Evolutionary conservation across 345 rosid genomes (phyloP), one percentile per base, ranked within the genome.

Genomic region (Populus euphratica): DNA sequence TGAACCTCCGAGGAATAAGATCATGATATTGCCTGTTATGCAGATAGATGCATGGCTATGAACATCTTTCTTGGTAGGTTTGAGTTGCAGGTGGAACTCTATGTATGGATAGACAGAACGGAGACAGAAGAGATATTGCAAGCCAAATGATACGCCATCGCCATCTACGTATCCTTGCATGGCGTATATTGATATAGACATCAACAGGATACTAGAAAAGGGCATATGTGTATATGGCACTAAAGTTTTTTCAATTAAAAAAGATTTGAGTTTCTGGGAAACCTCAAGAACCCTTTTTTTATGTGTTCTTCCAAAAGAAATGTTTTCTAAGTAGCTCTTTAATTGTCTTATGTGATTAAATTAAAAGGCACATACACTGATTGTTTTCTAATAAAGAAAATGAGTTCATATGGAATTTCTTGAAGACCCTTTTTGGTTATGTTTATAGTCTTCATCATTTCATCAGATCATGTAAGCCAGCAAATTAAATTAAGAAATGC

Each of bases 11-110:
- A n/a, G 27, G 63, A 59, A n/a, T 5, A 59, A 59, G 63, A 59
- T 59, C 63, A 59, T 52, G 23, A 20, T n/a, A 25, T 1, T 3
- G 63, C 27, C 4, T 59, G 3, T n/a, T 59, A n/a, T 23, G 63
- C 27, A n/a, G 3, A 11, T n/a, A 14, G 61, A 54, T 4, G 9
- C 29, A 59, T 10, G 29, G 29, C 63, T 13, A n/a, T n/a, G 6
- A 59, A n/a, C 29, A 59, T 59, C 63, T 59, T 23, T 59, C 29
- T 20, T 52, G 69, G 78, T 74, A 35, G 79, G 83, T 83, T 79
- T 73, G 80, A 76, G 69, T 12, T 1, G 41, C 52, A 73, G 83
- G 72, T 65, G 35, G 59, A 56, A 21, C 27, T 0, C n/a, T 5
- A 21, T 21, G 62, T 5, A 21, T 21, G 62, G 25, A 3, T 54